Evolutionary conservation across 148 eudicot genomes (phyloP), one percentile per base, ranked within the genome.

Genomic region (Euryodendron excelsum): DNA sequence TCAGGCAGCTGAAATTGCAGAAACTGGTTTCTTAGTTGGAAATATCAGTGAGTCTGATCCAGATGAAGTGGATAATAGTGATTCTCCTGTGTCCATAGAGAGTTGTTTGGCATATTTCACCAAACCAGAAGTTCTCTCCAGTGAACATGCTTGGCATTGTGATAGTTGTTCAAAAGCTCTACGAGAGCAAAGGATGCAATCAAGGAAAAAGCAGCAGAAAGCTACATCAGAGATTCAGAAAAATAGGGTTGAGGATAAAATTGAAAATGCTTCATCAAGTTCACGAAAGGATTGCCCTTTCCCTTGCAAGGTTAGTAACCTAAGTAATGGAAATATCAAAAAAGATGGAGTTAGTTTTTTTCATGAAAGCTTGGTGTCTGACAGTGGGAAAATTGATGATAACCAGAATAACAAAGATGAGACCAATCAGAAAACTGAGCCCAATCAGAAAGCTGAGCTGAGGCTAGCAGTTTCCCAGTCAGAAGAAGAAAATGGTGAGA

Each of bases 61-160:
- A 30, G 93, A 91, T 85, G 96, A 92, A 84, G 92, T 94, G 72
- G 98, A 94, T 80, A 75, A 91, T 79, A 74, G 91, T 77, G 83
- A 91, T 86, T 89, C 97, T 79, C 92, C 90, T 31, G 96, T 94
- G 55, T 91, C 98, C 0, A 80, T 94, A 31, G 92, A 92, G 87
- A 87, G 89, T 73, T 94, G 98, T 79, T 86, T 94, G 85, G 81
- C 90, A 15, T 83, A 77, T 86, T 92, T 92, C 65, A 91, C 85
- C 36, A 78, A 81, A 20, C 82, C 88, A 92, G 89, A 84, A 15
- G 63, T 23, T 60, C 36, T 77, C 72, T 18, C 30, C 83, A 68
- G 83, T 23, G 64, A 60, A 27, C 31, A 60, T 64, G 94, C 87
- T 52, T 94, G 98, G 98, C 87, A 91, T 76, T 94, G 98, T 85